Conservation (phyloP, 352 stramenopile species). For the Phytophthora sp. region DNA sequence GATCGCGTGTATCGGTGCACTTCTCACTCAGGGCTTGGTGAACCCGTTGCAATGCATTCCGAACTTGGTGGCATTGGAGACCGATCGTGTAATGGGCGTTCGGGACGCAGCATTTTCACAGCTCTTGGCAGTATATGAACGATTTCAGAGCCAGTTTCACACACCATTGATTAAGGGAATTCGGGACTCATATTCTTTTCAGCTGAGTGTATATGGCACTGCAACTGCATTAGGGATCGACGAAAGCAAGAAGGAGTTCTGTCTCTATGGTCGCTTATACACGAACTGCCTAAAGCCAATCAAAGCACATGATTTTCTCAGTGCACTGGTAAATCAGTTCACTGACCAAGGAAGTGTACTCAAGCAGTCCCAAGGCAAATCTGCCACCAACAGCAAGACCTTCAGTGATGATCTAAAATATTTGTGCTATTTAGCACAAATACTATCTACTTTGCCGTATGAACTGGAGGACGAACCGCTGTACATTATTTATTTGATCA, state of each 20-base stretch:
- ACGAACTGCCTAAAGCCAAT: constrained; percentile 55
- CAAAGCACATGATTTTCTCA: constrained; percentile 60
- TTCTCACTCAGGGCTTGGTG: constrained; percentile 83
- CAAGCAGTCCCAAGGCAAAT: constrained; percentile 27
- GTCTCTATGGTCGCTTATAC: constrained; percentile 78
- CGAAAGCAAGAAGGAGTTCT: constrained; percentile 76
- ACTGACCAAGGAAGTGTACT: constrained; percentile 57
- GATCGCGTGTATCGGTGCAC: constrained; percentile 60
- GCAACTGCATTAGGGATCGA: constrained; percentile 57
- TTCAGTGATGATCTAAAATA: constrained; percentile 55
- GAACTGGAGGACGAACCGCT: constrained; percentile 85
- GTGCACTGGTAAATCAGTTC: constrained; percentile 76
- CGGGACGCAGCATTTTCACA: constrained; percentile 74
- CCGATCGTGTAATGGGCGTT: constrained; percentile 69
- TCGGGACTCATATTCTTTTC: constrained; percentile 67
- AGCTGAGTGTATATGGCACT: constrained; percentile 60
- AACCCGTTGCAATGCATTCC: constrained; percentile 81
- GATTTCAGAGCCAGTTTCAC: constrained; percentile 59
- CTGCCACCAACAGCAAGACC: constrained; percentile 7
- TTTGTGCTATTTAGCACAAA: constrained; percentile 74
- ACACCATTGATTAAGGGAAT: constrained; percentile 70
- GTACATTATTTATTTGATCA: constrained; percentile 89
- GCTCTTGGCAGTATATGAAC: constrained; percentile 64
- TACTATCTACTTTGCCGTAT: constrained; percentile 77
- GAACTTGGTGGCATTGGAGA: constrained; percentile 78